Evolutionary conservation across 495 filamentous ascomycete genomes (phyloP).

Genomic region (Lentithecium fluviatile): DNA sequence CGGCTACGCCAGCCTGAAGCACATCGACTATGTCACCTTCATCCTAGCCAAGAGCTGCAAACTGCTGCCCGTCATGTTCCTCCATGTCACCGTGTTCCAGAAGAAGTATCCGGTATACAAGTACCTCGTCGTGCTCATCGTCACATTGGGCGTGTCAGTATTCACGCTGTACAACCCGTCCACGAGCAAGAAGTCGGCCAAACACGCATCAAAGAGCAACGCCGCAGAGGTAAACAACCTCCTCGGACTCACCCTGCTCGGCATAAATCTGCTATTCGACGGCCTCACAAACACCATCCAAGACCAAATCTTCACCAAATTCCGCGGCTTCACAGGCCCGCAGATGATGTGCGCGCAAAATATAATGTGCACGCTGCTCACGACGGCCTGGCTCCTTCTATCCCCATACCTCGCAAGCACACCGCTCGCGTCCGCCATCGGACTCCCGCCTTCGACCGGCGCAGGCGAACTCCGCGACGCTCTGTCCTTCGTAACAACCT

Average conservation of each 20-base stretch:
- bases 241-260: slow-evolving; percentile 81
- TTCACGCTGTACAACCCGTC: slow-evolving; percentile 85
- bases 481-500: slow-evolving; percentile 70
- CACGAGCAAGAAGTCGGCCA: slow-evolving; percentile 63
- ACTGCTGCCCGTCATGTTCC: slow-evolving; percentile 93
- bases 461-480: slow-evolving; percentile 76
- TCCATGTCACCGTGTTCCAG: slow-evolving; percentile 90
- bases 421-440: slow-evolving; percentile 62
- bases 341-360: slow-evolving; percentile 99
- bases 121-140: slow-evolving; percentile 85
- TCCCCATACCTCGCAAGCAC: slow-evolving; percentile 73
- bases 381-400: slow-evolving; percentile 68
- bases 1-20: slow-evolving; percentile 86
- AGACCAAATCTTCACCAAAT: slow-evolving; percentile 85
- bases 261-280: slow-evolving; percentile 93
- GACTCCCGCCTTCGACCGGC: slow-evolving; percentile 59
- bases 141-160: slow-evolving; percentile 88
- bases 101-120: slow-evolving; percentile 93
- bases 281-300: slow-evolving; percentile 95
- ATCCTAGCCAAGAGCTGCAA: slow-evolving; percentile 98
- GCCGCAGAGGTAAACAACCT: slow-evolving; percentile 49
- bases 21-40: slow-evolving; percentile 99
- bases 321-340: slow-evolving; percentile 76
- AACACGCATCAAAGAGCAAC: slow-evolving; percentile 37
- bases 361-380: slow-evolving; percentile 73